Conservation (phyloP, 495 filamentous ascomycete species). For the Articulospora tetracladia region DNA sequence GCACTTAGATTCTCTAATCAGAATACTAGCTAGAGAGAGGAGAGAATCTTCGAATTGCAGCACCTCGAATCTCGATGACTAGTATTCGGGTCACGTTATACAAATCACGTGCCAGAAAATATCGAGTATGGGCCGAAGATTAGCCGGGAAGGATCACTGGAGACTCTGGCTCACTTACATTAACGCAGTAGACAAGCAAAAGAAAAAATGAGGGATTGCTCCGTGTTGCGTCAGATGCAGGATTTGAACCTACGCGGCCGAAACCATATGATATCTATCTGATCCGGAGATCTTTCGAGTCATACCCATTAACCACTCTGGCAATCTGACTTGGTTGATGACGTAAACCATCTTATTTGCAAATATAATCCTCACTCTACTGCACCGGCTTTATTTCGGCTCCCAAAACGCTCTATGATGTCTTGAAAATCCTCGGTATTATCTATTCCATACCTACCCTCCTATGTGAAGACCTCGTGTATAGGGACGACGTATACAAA, state of each 20-base stretch:
- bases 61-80: neutral
- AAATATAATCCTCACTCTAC: neutral
- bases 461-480: too few species aligned
- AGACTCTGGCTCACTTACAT: neutral
- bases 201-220: neutral
- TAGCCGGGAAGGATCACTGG: too few species aligned
- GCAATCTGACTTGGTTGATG: slow-evolving; percentile 29
- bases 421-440: too few species aligned
- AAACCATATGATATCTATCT: slow-evolving; percentile 43
- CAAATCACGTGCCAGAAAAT: neutral
- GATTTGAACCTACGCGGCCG: slow-evolving; percentile 47
- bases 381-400: too few species aligned
- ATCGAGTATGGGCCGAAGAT: too few species aligned
- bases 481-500: too few species aligned
- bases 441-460: too few species aligned
- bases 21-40: neutral
- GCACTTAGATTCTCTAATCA: neutral
- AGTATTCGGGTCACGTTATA: neutral
- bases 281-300: slow-evolving; percentile 33
- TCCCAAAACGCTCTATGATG: too few species aligned
- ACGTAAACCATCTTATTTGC: neutral
- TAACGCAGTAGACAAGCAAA: neutral
- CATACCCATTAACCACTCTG: slow-evolving; percentile 51
- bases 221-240: slow-evolving; percentile 29
- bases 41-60: neutral